A percentile compares a stretch with the other conserved stretches of the same genome.
These are phyloP conservation scores for Cnidoscolus chayamansa DNA, from an alignment of 441 rosid species.

Conservation along the genomic window DNA sequence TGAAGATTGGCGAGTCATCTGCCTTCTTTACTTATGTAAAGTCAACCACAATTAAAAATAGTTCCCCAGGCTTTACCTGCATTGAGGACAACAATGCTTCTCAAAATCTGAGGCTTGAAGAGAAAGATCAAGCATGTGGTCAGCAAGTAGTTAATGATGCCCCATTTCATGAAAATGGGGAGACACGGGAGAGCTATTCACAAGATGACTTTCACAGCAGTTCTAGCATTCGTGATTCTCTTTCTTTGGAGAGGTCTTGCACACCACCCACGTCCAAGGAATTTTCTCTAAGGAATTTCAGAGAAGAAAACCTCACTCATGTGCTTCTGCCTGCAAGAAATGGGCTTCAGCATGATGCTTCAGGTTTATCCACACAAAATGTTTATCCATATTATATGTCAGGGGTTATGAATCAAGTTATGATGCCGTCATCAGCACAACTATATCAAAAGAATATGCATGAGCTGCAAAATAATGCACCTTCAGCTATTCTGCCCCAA, in stretches of 20 bases:
- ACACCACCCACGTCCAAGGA: slow-evolving; percentile 57
- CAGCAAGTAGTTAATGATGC: slow-evolving; percentile 39
- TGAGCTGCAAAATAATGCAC: slow-evolving; percentile 44
- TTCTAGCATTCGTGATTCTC: slow-evolving; percentile 44
- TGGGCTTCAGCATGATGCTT: slow-evolving; percentile 43
- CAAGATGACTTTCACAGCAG: slow-evolving; percentile 65
- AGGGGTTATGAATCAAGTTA: slow-evolving; percentile 70
- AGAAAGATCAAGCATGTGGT: slow-evolving; percentile 37
- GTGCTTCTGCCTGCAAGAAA: slow-evolving; percentile 37
- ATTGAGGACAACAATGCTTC: slow-evolving; percentile 38
- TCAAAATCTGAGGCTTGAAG: slow-evolving; percentile 36
- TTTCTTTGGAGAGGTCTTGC: slow-evolving; percentile 54
- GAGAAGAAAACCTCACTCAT: slow-evolving; percentile 42
- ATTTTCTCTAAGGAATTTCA: slow-evolving; percentile 42
- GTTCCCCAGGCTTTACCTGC: slow-evolving; percentile 32
- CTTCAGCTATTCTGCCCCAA: slow-evolving; percentile 49
- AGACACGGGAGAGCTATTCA: slow-evolving; percentile 53
- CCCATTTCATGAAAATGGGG: slow-evolving; percentile 47
- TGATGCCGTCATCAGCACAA: slow-evolving; percentile 61
- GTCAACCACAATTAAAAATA: slow-evolving; percentile 44
- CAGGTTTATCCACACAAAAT: slow-evolving; percentile 49
- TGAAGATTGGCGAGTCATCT: slow-evolving; percentile 90
- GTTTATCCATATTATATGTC: slow-evolving; percentile 65
- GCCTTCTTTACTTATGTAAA: slow-evolving; percentile 92
- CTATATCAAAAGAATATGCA: slow-evolving; percentile 49